A percentile compares a stretch with the other conserved stretches of the same genome.
Evolutionary conservation across 1,284 basidiomycete species (phyloP).

Genomic region (Vanrija sp.): DNA sequence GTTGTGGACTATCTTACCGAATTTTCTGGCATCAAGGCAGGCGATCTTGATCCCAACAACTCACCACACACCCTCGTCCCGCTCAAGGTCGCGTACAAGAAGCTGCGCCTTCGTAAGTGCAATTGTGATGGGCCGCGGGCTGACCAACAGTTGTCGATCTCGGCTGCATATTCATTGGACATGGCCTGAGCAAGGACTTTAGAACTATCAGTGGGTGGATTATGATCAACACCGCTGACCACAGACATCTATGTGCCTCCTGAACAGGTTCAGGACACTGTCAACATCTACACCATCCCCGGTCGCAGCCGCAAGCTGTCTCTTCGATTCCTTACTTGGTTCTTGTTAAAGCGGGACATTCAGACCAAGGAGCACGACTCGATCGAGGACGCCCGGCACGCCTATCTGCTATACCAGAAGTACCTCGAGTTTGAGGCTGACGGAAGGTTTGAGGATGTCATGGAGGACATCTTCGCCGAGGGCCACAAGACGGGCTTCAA

Average conservation of each 20-base stretch:
- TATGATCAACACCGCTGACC: not conserved
- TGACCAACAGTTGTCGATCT: constrained; percentile 67
- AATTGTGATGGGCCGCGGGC: not conserved
- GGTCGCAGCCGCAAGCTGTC: constrained; percentile 81
- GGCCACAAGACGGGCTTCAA: constrained; percentile 46
- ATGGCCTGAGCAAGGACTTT: constrained; percentile 99
- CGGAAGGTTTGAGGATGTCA: constrained; percentile 76
- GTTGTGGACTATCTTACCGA: constrained; percentile 97
- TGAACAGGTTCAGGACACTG: constrained; percentile 92
- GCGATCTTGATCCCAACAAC: constrained; percentile 80
- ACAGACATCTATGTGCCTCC: constrained; percentile 93
- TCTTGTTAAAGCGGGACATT: constrained; percentile 82
- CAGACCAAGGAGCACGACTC: constrained; percentile 94
- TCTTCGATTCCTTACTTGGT: constrained; percentile 92
- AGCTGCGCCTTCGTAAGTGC: constrained; percentile 65
- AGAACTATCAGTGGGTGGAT: constrained; percentile 83
- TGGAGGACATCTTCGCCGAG: constrained; percentile 64
- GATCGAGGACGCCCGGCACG: constrained; percentile 90
- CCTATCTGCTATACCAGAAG: constrained; percentile 79
- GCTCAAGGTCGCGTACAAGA: constrained; percentile 95
- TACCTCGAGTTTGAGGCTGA: constrained; percentile 74
- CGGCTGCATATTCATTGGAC: constrained; percentile 95
- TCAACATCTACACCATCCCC: constrained; percentile 85
- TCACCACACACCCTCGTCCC: constrained; percentile 89
- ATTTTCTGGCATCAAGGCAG: constrained; percentile 90